Conservation (phyloP, 176 grass and related monocot species). For the Eragrostis nindensis region DNA sequence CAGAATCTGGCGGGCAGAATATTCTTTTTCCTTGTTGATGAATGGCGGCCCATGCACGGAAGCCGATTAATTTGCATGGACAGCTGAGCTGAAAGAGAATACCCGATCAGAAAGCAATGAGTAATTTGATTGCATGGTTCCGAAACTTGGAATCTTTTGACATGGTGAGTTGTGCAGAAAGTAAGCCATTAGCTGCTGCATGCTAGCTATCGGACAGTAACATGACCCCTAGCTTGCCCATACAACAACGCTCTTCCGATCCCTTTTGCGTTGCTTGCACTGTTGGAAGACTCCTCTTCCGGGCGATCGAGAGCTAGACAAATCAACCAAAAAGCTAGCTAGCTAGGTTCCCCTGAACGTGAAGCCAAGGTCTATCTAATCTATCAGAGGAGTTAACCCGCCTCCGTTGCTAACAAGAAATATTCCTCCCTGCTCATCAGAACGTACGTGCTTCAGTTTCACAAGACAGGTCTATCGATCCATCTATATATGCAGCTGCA, state of each 20-base stretch:
- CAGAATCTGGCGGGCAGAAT: too few relatives aligned
- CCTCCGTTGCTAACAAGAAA: not conserved
- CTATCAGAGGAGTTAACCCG: not conserved
- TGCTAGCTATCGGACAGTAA: too few relatives aligned
- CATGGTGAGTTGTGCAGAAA: too few relatives aligned
- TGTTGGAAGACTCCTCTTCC: not conserved
- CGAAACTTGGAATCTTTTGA: not conserved
- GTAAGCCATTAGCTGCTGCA: too few relatives aligned
- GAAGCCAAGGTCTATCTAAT: not conserved
- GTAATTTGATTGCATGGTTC: not conserved
- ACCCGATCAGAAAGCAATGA: too few relatives aligned
- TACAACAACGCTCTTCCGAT: too few relatives aligned
- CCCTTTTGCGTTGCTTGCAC: not conserved
- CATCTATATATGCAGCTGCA: not conserved
- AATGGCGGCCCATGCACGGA: too few relatives aligned
- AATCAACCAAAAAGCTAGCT: not conserved
- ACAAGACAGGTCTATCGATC: not conserved
- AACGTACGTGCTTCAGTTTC: not conserved
- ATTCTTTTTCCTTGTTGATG: too few relatives aligned
- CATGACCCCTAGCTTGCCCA: too few relatives aligned
- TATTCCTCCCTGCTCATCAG: not conserved
- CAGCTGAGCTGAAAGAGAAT: too few relatives aligned
- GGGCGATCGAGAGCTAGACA: not conserved
- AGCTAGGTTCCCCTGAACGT: not conserved
- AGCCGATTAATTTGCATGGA: too few relatives aligned